Evolutionary conservation across 2,329 filamentous ascomycete species (phyloP).

Genomic region (Colletotrichum chlorophyti): DNA sequence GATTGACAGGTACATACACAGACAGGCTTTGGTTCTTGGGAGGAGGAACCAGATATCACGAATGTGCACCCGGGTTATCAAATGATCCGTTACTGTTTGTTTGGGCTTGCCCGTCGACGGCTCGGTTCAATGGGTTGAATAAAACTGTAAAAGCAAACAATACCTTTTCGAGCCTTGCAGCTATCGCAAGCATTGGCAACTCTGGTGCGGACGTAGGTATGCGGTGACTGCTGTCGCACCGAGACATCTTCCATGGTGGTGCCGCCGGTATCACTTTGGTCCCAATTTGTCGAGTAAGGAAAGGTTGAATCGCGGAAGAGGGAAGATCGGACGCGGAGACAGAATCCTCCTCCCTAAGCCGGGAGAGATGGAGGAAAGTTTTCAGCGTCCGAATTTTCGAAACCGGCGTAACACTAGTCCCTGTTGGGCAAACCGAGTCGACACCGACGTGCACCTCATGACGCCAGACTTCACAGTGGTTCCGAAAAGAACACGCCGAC

Average conservation of each 20-base stretch:
- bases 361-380: constrained; percentile 6
- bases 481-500: neutral
- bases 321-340: constrained; percentile 22
- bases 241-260: constrained; percentile 28
- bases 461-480: neutral
- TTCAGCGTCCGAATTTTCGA: constrained; percentile 4
- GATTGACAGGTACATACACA: neutral
- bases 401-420: neutral
- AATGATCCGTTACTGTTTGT: no score
- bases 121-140: no score
- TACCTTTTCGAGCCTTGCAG: constrained; percentile 57
- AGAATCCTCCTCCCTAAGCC: neutral
- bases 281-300: no score
- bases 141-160: constrained; percentile 31
- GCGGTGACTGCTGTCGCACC: constrained; percentile 17
- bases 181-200: constrained; percentile 61
- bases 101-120: no score
- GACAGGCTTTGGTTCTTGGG: neutral
- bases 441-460: neutral
- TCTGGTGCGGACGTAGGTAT: constrained; percentile 40
- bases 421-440: neutral
- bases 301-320: constrained; percentile 21
- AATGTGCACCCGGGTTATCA: neutral
- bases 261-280: constrained; percentile 7
- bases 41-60: neutral